Percentiles rank a stretch among this genome's conserved stretches.
Evolutionary conservation across 1,139 yeast species (phyloP).

Genomic region (Suhomyces bokatorum): DNA sequence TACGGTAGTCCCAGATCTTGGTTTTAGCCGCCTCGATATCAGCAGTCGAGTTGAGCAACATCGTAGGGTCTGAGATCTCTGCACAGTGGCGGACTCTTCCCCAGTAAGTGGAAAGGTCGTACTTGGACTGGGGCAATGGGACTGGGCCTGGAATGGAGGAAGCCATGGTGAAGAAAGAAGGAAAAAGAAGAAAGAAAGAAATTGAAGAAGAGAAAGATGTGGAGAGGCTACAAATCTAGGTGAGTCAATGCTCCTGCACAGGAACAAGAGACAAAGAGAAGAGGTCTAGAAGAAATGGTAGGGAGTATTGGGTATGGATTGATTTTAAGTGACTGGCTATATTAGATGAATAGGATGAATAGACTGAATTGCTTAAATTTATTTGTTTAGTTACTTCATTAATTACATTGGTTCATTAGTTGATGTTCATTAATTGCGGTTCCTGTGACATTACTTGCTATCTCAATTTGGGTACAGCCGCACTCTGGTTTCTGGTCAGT

Average conservation of each 20-base stretch:
- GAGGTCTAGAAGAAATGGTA: too few relatives aligned
- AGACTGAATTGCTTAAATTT: too few relatives aligned
- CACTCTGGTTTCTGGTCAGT: too few relatives aligned
- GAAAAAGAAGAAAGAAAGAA: not conserved
- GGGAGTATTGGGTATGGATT: too few relatives aligned
- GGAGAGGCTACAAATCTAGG: too few relatives aligned
- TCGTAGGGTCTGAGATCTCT: conserved; percentile 87
- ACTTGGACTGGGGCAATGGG: conserved; percentile 73
- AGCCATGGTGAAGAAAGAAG: conserved; percentile 49
- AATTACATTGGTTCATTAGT: too few relatives aligned
- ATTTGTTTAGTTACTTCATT: not conserved
- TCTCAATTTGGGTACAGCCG: too few relatives aligned
- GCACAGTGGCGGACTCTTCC: conserved; percentile 95
- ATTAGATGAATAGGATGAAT: too few relatives aligned
- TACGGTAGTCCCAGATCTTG: conserved; percentile 68
- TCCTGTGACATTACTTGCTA: too few relatives aligned
- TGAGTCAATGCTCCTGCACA: conserved; percentile 1
- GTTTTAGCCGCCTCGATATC: conserved; percentile 68
- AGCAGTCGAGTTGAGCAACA: conserved; percentile 68
- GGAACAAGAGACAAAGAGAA: not conserved
- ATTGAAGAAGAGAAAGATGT: not conserved
- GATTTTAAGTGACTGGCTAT: too few relatives aligned
- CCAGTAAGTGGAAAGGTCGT: conserved; percentile 79
- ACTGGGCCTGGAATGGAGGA: conserved; percentile 83
- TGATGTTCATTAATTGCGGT: too few relatives aligned